Evolutionary conservation across 306 rosid genomes (phyloP).

Genomic region (Sechiopsis laciniata): DNA sequence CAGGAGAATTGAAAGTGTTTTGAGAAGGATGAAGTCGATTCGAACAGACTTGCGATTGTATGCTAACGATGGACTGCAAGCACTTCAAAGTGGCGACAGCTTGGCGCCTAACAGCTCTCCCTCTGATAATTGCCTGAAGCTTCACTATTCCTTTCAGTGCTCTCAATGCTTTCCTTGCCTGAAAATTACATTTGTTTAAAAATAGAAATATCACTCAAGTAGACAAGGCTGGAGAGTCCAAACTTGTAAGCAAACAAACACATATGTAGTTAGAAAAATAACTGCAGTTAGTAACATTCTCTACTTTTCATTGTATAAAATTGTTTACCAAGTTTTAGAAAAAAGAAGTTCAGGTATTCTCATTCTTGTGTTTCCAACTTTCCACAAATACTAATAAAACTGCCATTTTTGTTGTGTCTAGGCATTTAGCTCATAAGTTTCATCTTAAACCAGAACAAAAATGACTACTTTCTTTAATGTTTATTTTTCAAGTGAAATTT

Average conservation of each 20-base stretch:
- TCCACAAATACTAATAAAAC: neutral
- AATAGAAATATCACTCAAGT: neutral
- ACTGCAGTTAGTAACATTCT: neutral
- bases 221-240: neutral
- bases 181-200: slow-evolving; percentile 16
- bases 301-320: neutral
- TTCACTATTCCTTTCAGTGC: slow-evolving; percentile 93
- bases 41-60: slow-evolving; percentile 64
- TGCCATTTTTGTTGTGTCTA: neutral
- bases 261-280: neutral
- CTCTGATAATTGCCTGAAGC: slow-evolving; percentile 90
- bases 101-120: slow-evolving; percentile 88
- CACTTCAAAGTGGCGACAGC: slow-evolving; percentile 70
- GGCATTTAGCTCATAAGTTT: neutral
- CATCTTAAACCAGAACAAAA: neutral
- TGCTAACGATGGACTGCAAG: slow-evolving; percentile 78
- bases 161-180: slow-evolving; percentile 85
- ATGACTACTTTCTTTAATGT: too few relatives aligned
- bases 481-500: too few relatives aligned
- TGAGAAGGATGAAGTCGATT: slow-evolving; percentile 52
- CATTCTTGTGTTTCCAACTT: neutral
- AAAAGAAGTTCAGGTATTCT: neutral
- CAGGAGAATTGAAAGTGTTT: slow-evolving; percentile 33
- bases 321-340: too few relatives aligned
- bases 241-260: neutral